Base-by-base conservation (phyloP, 305 asterid species). In the Monarda citriodora region DNA sequence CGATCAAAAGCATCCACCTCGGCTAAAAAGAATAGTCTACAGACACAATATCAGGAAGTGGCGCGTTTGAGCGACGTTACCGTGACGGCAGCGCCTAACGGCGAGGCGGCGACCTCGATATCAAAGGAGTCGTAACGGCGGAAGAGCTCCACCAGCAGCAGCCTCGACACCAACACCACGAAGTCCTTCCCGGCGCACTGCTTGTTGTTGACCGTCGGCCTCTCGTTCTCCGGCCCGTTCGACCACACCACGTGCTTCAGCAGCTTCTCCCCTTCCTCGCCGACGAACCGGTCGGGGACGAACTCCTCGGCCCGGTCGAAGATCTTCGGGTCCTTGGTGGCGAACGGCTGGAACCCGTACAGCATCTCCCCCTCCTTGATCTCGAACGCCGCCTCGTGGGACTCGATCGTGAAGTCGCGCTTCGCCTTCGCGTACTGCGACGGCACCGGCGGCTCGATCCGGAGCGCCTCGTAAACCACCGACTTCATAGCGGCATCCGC, bases 111-210 rank as follows among this genome's bases (percentile, higher is more conserved):
- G 4, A 79, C 90, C 63, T 88, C 92, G 17, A 88, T 56, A 21
- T 81, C 95, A 41, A 91, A 84, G 48, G 98, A 80, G 64, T 91
- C 96, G 61, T 84, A 91, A 2, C 96, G 84, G 23, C 76, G 82
- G 75, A 91, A 91, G 8, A 91, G 64, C 77, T 91, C 95, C 69
- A 86, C 96, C 76, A 91, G 34, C 84, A 91, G 32, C 79, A 91
- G 14, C 76, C 98, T 59, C 20, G 86, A 54, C 25, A 68, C 91
- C 74, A 91, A 54, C 69, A 86, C 88, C 52, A 84, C 98, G 37
- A 91, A 91, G 44, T 91, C 96, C 57, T 91, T 91, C 2, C 98
- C 98, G 16, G 91, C 98, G 58, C 98, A 91, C 66, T 91, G 98
- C 34, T 91, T 91, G 61, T 91, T 84, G 31, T 63, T 44, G 0